Evolutionary conservation across 805 yeast species (phyloP).

Genomic region (Starmerella ratchasimensis): DNA sequence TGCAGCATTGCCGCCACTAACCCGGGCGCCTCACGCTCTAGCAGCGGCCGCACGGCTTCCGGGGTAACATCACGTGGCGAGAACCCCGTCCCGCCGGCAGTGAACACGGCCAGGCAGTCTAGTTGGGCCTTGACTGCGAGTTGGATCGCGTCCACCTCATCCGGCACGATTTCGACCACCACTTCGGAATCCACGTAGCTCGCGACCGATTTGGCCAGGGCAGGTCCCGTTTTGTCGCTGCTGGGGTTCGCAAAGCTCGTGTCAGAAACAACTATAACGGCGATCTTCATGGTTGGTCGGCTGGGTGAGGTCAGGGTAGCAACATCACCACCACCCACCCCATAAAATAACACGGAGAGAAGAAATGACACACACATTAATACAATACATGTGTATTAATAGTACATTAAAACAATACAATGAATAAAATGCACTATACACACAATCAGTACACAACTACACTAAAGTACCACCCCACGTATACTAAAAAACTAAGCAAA

Average conservation of each 20-base stretch:
- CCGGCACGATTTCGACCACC: slow-evolving; percentile 27
- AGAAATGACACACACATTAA: no score
- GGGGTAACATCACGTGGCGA: slow-evolving; percentile 36
- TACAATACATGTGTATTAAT: no score
- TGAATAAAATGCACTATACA: no score
- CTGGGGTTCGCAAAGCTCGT: slow-evolving; percentile 27
- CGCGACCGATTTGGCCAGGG: slow-evolving; percentile 18
- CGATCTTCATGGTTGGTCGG: no score
- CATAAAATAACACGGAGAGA: no score
- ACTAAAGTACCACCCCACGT: no score
- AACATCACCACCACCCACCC: no score
- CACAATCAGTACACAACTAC: no score
- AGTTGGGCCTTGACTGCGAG: slow-evolving; percentile 23
- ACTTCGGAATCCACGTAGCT: slow-evolving; percentile 10
- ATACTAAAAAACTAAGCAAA: no score
- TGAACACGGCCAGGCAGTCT: slow-evolving; percentile 27
- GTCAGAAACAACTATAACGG: slow-evolving; percentile 32
- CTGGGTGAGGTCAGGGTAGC: no score
- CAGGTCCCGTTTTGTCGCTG: slow-evolving; percentile 27
- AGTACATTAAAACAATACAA: no score
- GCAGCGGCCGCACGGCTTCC: slow-evolving; percentile 34
- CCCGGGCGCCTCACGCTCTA: slow-evolving; percentile 37
- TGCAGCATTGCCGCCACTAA: slow-evolving; percentile 36
- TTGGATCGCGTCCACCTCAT: slow-evolving; percentile 27
- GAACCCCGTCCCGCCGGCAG: slow-evolving; percentile 45